Evolutionary conservation across 148 eudicot species (phyloP).

Genomic region (Drosera capensis): DNA sequence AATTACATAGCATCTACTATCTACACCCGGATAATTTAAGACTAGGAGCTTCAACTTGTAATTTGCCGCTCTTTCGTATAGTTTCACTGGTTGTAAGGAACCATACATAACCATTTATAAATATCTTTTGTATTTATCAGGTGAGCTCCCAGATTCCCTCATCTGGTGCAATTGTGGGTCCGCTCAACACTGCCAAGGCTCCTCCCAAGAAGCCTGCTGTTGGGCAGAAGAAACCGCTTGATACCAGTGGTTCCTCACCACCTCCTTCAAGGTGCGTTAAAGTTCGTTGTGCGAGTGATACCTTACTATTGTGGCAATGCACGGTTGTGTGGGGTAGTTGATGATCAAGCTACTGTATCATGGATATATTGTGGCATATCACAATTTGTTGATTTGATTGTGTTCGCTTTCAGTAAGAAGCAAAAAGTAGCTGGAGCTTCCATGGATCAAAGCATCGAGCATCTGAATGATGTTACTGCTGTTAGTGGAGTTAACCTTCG

Average conservation of each 20-base stretch:
- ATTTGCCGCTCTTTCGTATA: too few species aligned
- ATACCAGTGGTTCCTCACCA: conserved; percentile 51
- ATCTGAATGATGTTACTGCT: conserved; percentile 95
- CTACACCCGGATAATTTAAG: too few species aligned
- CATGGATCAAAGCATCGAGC: conserved; percentile 88
- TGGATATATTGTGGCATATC: not conserved
- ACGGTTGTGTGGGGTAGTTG: too few species aligned
- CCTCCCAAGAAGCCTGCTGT: conserved; percentile 35
- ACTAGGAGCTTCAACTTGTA: too few species aligned
- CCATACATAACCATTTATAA: too few species aligned
- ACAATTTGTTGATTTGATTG: not conserved
- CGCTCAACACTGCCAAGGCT: conserved; percentile 35
- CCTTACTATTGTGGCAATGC: not conserved
- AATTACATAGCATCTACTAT: too few species aligned
- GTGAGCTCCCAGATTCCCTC: conserved; percentile 32
- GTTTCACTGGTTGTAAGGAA: too few species aligned
- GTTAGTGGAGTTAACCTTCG: conserved; percentile 92
- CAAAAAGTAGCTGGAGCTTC: conserved; percentile 63
- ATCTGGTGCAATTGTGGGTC: conserved; percentile 17
- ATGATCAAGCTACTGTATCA: too few species aligned
- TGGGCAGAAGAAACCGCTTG: conserved; percentile 76
- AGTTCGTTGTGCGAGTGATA: not conserved
- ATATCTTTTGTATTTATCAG: conserved; percentile 5
- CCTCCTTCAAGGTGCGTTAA: conserved; percentile 52
- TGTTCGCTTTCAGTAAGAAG: conserved; percentile 53